These are phyloP conservation scores for Gossypium anomalum DNA, from an alignment of 345 rosid genomes.

Conservation along the genomic window DNA sequence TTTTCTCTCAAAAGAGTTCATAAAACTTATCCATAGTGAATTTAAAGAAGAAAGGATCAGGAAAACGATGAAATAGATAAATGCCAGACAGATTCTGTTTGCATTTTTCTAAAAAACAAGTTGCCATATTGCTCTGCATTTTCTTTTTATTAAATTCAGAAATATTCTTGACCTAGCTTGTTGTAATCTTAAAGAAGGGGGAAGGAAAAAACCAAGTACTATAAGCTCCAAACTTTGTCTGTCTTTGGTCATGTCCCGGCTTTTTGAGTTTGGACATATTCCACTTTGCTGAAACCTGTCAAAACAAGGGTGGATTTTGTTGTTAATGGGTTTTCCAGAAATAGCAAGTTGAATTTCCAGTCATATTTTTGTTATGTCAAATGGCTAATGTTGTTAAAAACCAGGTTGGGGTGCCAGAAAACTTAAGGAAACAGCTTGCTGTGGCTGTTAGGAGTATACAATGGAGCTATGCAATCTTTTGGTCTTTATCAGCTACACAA, in stretches of 20 bases:
- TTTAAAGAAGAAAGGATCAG: too few relatives aligned
- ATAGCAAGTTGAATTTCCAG: neutral
- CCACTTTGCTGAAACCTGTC: neutral
- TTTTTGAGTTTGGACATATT: neutral
- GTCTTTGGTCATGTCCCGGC: neutral
- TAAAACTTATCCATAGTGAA: neutral
- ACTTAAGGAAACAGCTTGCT: constrained; percentile 67
- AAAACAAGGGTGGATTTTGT: neutral
- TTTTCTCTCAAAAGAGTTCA: neutral
- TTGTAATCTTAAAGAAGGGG: neutral
- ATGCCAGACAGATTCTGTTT: neutral
- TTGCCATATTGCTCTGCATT: neutral
- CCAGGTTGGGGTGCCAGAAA: constrained; percentile 34
- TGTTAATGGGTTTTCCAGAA: neutral
- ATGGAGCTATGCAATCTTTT: constrained; percentile 94
- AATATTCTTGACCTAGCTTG: neutral
- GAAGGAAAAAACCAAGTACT: neutral
- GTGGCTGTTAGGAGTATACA: constrained; percentile 77
- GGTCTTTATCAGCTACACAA: constrained; percentile 71
- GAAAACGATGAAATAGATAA: neutral
- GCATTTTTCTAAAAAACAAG: neutral
- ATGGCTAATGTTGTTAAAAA: constrained; percentile 44
- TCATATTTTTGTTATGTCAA: constrained; percentile 1
- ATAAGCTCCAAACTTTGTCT: neutral
- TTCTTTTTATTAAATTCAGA: neutral